Percentiles rank a stretch among this genome's conserved stretches.
Conservation (phyloP, 2,329 filamentous ascomycete genomes). For the Ramularia endophylla region DNA sequence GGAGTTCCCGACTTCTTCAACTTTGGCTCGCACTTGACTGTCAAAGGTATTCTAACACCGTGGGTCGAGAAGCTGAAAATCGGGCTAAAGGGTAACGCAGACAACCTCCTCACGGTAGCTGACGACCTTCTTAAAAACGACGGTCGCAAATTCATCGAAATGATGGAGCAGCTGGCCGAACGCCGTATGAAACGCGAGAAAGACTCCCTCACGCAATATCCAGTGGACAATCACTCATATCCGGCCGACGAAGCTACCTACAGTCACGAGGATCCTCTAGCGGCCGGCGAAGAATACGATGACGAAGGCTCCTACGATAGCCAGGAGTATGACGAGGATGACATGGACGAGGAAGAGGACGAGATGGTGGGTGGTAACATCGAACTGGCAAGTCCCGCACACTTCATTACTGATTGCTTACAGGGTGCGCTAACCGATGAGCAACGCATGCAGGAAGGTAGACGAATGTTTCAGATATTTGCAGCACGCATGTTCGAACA, state of each 20-base stretch:
- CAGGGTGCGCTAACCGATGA: conserved; percentile 97
- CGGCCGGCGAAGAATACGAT: conserved; percentile 70
- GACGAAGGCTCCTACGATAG: conserved; percentile 62
- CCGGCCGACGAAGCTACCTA: conserved; percentile 40
- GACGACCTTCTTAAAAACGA: conserved; percentile 99
- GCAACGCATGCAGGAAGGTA: conserved; percentile 97
- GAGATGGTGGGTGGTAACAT: conserved; percentile 48
- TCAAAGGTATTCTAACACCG: conserved; percentile 60
- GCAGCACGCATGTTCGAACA: conserved; percentile 99
- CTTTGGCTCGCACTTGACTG: conserved; percentile 94
- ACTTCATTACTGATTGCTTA: conserved; percentile 34
- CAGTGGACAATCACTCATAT: conserved; percentile 53
- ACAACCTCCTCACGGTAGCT: conserved; percentile 96
- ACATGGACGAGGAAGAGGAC: conserved; percentile 53
- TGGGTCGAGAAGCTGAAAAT: conserved; percentile 31
- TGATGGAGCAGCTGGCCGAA: conserved; percentile 99
- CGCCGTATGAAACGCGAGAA: conserved; percentile 95
- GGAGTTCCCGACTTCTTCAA: conserved; percentile 81
- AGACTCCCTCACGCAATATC: conserved; percentile 68
- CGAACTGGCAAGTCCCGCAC: conserved; percentile 16
- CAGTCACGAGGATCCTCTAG: conserved; percentile 64
- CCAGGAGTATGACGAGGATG: conserved; percentile 59
- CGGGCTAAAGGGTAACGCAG: conserved; percentile 48
- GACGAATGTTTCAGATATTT: conserved; percentile 99
- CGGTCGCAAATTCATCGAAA: conserved; percentile 99